Evolutionary conservation across 306 rosid genomes (phyloP).

Genomic region (Geum urbanum): DNA sequence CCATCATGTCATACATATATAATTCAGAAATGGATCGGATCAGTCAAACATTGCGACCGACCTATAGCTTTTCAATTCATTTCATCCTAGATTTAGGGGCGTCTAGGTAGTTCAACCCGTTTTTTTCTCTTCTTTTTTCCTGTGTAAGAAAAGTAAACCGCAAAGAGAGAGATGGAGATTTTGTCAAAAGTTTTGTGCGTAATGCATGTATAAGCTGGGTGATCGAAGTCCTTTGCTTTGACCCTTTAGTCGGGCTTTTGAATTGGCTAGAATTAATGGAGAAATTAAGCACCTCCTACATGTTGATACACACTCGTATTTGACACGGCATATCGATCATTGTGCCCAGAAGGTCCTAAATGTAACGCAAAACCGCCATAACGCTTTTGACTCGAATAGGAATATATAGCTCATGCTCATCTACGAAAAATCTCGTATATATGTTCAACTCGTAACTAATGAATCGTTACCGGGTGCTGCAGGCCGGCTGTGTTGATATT

Average conservation of each 20-base stretch:
- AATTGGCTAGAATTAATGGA: neutral
- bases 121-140: neutral
- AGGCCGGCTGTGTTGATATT: neutral
- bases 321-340: neutral
- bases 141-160: neutral
- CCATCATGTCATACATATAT: neutral
- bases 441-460: too few relatives aligned
- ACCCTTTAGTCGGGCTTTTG: neutral
- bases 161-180: neutral
- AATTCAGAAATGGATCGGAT: neutral
- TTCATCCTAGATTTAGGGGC: neutral
- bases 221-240: neutral
- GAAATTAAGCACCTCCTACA: neutral
- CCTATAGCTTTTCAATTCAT: neutral
- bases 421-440: too few relatives aligned
- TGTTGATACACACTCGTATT: neutral
- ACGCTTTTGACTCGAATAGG: too few relatives aligned
- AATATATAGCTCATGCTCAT: too few relatives aligned
- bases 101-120: neutral
- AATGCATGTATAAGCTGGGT: neutral
- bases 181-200: slow-evolving; percentile 7
- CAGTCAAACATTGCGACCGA: slow-evolving; percentile 28
- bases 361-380: too few relatives aligned
- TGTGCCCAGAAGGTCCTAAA: too few relatives aligned
- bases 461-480: too few relatives aligned